Percentiles rank a stretch among this genome's conserved stretches.
Evolutionary conservation across 73 alveolate genomes (phyloP).

Genomic region (Tetrahymena malaccensis): DNA sequence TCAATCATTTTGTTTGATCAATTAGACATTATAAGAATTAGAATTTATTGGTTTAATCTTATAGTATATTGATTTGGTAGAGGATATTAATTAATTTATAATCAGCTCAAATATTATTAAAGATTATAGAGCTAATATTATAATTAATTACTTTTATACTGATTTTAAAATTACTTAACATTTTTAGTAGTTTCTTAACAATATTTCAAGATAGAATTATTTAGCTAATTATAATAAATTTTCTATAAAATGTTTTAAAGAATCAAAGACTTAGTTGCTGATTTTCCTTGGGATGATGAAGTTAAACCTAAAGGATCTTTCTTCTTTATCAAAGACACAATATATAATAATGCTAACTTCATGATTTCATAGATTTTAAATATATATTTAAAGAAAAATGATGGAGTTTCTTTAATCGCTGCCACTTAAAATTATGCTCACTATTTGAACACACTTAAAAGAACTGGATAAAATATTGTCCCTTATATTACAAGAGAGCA

Average conservation of each 20-base stretch:
- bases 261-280: background rate
- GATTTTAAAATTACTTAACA: background rate
- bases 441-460: background rate
- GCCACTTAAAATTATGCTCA: background rate
- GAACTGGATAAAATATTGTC: background rate
- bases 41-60: background rate
- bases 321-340: background rate
- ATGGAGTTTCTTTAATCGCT: background rate
- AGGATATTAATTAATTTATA: background rate
- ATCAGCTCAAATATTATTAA: background rate
- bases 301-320: background rate
- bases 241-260: background rate
- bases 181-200: background rate
- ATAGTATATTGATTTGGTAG: background rate
- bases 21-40: background rate
- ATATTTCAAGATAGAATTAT: background rate
- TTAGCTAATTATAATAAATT: background rate
- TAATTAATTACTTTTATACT: background rate
- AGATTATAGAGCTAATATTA: background rate
- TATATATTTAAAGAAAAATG: background rate
- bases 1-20: no score
- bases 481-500: background rate
- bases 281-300: background rate
- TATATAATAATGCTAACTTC: background rate
- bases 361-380: background rate